Conservation (phyloP, 768 basidiomycete species). For the Guyanaporus albipodus region DNA sequence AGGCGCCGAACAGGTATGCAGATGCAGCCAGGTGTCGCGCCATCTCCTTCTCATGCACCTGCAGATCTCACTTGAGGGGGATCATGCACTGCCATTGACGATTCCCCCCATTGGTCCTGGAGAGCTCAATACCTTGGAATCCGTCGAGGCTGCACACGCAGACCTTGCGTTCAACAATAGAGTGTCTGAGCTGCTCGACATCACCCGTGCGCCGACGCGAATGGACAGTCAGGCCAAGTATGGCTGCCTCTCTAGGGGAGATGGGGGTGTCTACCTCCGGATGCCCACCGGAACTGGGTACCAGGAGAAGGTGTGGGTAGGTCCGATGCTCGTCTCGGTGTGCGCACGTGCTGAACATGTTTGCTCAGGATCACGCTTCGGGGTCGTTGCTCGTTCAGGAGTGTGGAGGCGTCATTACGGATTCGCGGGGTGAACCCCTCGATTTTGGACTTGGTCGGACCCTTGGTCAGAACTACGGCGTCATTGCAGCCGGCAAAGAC, state of each 20-base stretch:
- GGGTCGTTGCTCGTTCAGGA: conserved; percentile 83
- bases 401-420: conserved; percentile 84
- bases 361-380: conserved; percentile 78
- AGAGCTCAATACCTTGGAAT: conserved; percentile 75
- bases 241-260: conserved; percentile 77
- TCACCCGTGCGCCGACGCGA: conserved; percentile 62
- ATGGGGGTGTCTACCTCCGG: conserved; percentile 78
- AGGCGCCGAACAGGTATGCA: conserved; percentile 76
- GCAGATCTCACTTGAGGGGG: conserved; percentile 52
- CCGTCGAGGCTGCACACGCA: conserved; percentile 87
- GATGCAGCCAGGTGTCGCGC: too few species aligned
- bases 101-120: conserved; percentile 44
- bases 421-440: conserved; percentile 73
- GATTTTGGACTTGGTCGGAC: conserved; percentile 87
- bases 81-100: conserved; percentile 44
- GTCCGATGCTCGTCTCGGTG: conserved; percentile 6
- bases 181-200: conserved; percentile 62
- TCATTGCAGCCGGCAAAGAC: conserved; percentile 76
- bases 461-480: conserved; percentile 80
- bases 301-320: conserved; percentile 93
- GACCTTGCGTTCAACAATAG: conserved; percentile 81
- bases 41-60: neutral
- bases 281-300: conserved; percentile 80
- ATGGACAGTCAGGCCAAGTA: conserved; percentile 99
- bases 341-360: neutral